A percentile compares a stretch with the other conserved stretches of the same genome.
Conservation (phyloP, 2,329 filamentous ascomycete genomes). For the Pestalotiopsis sp. region DNA sequence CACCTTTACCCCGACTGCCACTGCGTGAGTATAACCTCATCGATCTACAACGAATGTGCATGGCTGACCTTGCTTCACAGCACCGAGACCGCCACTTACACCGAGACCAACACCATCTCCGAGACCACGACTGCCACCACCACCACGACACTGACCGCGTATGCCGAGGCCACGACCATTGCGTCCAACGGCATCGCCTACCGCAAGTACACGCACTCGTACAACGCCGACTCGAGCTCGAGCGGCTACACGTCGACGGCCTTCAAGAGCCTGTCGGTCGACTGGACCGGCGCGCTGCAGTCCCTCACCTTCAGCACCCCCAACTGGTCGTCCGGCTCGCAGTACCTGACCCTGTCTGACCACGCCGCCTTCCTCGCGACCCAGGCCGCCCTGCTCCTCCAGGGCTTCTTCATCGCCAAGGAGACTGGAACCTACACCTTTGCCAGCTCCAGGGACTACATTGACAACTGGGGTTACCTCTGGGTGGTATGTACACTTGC, state of each 20-base stretch:
- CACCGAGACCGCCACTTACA: slow-evolving; percentile 11
- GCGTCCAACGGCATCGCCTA: slow-evolving; percentile 17
- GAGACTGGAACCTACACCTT: slow-evolving; percentile 17
- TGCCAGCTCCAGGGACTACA: neutral
- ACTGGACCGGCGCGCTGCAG: slow-evolving; percentile 11
- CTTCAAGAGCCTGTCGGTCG: slow-evolving; percentile 16
- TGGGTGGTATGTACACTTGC: slow-evolving; percentile 7
- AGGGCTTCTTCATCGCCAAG: slow-evolving; percentile 21
- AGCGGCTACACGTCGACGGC: slow-evolving; percentile 15
- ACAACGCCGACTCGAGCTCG: slow-evolving; percentile 10
- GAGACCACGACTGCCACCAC: slow-evolving; percentile 11
- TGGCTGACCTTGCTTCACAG: neutral
- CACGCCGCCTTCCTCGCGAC: neutral
- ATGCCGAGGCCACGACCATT: slow-evolving; percentile 20
- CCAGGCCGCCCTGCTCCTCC: slow-evolving; percentile 15
- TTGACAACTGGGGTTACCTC: slow-evolving; percentile 21
- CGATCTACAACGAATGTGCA: neutral
- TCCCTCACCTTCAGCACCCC: slow-evolving; percentile 12
- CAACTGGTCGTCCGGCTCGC: neutral
- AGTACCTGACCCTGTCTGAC: slow-evolving; percentile 11
- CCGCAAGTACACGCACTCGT: slow-evolving; percentile 17
- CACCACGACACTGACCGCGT: slow-evolving; percentile 13
- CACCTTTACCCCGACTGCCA: neutral
- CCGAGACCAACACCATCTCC: slow-evolving; percentile 7
- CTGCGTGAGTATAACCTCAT: neutral